Base-by-base conservation (phyloP, 495 filamentous ascomycete genomes). In the Aspergillus asperescens region DNA sequence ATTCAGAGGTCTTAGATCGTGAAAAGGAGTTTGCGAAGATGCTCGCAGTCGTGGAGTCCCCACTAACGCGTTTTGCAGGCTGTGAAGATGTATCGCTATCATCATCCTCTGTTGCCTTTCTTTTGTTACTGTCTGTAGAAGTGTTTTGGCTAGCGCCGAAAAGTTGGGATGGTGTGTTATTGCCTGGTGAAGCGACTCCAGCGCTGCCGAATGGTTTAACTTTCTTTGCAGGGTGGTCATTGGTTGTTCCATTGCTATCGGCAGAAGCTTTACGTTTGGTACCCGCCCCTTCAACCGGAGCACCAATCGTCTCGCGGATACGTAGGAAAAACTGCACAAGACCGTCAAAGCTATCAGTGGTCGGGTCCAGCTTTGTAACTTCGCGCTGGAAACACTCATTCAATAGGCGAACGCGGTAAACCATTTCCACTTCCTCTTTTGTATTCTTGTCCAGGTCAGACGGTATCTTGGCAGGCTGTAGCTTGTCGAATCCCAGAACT, bases 1-100 rank as follows among this genome's bases (percentile, higher is more conserved):
- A 48, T 6, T 59, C 58, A 18, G 54, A 47, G 12, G 65, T 48
- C 20, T 55, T 57, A 1, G 70, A 68, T 6, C 62, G 59, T 2
- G 70, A 73, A 32, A 74, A 74, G 9, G 73, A 71, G 49, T 68
- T 63, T n/a, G 71, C 70, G 29, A 76, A 76, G 16, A 72, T 64
- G 45, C 32, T 68, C 3, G 69, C 63, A 15, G 72, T 75, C 3
- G 62, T 58, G 15, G 72, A 72, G 19, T 60, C 58, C n/a, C 60
- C 60, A 24, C 52, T 43, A 16, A 48, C 52, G 22, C 60, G 62
- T 39, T 67, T 67, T 16, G 48, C 20, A 38, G 60, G 50, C 9
- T 31, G 23, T 8, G 24, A 47, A 13, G 40, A 19, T 28, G 29
- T 23, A 50, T 48, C 46, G 9, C 32, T 48, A 50, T 60, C 50